Evolutionary conservation across 768 basidiomycete genomes (phyloP).

Genomic region (Boletus reticulatus): DNA sequence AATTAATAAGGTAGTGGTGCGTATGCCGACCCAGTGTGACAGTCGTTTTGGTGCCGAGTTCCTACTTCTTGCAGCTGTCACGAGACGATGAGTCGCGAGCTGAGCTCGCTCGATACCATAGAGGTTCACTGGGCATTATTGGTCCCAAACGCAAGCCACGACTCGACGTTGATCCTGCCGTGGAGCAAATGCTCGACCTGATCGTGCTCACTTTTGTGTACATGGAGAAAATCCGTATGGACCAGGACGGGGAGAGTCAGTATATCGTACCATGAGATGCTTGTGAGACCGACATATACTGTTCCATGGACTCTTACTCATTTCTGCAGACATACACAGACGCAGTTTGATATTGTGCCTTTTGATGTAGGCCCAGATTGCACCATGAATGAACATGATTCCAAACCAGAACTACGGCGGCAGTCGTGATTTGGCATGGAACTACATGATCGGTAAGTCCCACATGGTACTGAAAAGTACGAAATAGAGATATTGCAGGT

Average conservation of each 20-base stretch:
- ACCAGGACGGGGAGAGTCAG: conserved; percentile 1
- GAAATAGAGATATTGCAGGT: neutral
- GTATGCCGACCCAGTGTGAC: neutral
- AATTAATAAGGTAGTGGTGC: conserved; percentile 9
- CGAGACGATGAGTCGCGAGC: conserved; percentile 11
- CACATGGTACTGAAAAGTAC: neutral
- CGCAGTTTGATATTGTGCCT: conserved; percentile 1
- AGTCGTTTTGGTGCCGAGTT: neutral
- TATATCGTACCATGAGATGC: no score
- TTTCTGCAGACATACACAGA: neutral
- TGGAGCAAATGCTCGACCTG: conserved; percentile 23
- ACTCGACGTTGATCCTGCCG: conserved; percentile 17
- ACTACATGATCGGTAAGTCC: neutral
- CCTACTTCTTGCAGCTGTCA: conserved; percentile 9
- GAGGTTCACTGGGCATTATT: conserved; percentile 15
- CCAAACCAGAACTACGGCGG: neutral
- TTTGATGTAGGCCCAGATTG: conserved; percentile 5
- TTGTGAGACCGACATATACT: neutral
- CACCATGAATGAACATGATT: neutral
- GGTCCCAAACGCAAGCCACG: conserved; percentile 7
- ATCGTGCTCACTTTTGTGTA: conserved; percentile 27
- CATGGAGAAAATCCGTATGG: conserved; percentile 22
- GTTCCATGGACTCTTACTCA: neutral
- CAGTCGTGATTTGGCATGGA: neutral
- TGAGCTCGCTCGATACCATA: conserved; percentile 18